Evolutionary conservation across 73 alveolate species (phyloP), one percentile per base, ranked within the genome.

Genomic region (Paramecium primaurelia): DNA sequence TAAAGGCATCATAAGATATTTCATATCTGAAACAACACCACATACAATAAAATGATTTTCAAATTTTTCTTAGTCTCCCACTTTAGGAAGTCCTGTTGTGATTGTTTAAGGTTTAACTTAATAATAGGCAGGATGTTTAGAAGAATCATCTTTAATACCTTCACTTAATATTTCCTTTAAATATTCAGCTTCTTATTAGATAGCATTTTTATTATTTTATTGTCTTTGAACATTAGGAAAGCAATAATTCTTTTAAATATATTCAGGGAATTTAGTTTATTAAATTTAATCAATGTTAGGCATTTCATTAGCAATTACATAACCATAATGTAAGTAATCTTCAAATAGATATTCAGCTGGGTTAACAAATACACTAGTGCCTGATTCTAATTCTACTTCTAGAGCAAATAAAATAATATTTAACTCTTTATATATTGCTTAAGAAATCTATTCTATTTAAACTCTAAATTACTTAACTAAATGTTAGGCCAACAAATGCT

Each of bases 41-140:
- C 99, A 98, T 37, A 98, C 98, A 37, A 98, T 98, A 25, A 97
- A 97, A 80, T 98, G 99, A 85, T 95, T 95, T 69, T 96, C 99
- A 37, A 98, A 92, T 38, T 93, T 96, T 77, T 96, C 93, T 59
- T 28, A 12, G 9, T 96, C 98, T 8, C 88, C 92, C 30, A 42
- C 92, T n/a, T 85, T 59, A 12, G 86, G 75, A 40, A 89, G 77
- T 8, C 88, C 85, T 26, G 77, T 20, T 11, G 92, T 45, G 25
- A 71, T 60, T 6, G 88, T 89, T 36, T 59, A 18, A 18, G 77
- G 77, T 32, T 73, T 89, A 14, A 71, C 88, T 28, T 89, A 89
- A 58, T 89, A 89, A 28, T 58, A 89, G 30, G 94, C 90, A 45
- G 91, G 91, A 80, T 80, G 75, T 47, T 80, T 80, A 8, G 71